phyloP scores from a whole-genome alignment of 306 rosid genomes.

The Quercus bicolor region DNA sequence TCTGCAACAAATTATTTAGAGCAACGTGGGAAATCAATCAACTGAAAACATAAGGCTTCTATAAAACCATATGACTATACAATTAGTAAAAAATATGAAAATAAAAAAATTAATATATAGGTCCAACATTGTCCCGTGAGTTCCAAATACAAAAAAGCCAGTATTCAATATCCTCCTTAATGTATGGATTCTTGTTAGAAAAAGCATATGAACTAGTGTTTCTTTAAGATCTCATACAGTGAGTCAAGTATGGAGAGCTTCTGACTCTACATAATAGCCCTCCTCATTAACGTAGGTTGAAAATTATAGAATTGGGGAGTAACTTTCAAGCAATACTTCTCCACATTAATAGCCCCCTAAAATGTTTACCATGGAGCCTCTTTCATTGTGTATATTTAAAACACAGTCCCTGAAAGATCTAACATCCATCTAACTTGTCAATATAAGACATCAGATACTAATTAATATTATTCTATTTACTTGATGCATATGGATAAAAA shows the following conservation, averaged over 20 bases:
- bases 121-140: neutral
- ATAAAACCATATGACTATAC: neutral
- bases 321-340: neutral
- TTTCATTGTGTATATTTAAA: neutral
- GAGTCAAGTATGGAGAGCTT: neutral
- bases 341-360: neutral
- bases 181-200: too few species aligned
- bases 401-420: neutral
- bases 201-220: too few species aligned
- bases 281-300: neutral
- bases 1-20: slow-evolving; percentile 39
- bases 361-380: neutral
- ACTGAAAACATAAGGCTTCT: neutral
- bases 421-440: neutral
- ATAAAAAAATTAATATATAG: neutral
- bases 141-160: neutral
- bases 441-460: neutral
- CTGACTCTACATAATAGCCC: neutral
- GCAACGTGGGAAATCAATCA: neutral
- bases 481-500: neutral
- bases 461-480: neutral
- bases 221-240: too few species aligned
- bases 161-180: neutral
- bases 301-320: neutral
- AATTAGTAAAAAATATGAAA: neutral